Evolutionary conservation across 306 rosid genomes (phyloP).

Genomic region (Cicer arietinum): DNA sequence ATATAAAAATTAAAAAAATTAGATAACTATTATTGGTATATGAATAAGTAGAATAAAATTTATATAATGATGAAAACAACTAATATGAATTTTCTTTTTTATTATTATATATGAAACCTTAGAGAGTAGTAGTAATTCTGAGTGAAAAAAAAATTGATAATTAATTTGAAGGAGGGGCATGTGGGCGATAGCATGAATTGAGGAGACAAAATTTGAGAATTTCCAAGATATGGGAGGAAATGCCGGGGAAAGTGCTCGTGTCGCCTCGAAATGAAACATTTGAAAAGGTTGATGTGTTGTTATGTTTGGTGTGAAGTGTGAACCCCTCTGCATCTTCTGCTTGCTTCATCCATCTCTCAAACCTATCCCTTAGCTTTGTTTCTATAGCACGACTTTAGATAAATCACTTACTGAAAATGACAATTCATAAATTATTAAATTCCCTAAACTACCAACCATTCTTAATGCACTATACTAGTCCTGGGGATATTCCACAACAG

Average conservation of each 20-base stretch:
- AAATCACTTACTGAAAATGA: not conserved
- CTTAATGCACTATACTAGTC: too few relatives aligned
- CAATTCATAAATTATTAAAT: constrained; percentile 4
- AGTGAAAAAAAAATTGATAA: too few relatives aligned
- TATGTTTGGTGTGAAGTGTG: constrained; percentile 39
- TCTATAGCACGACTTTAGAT: constrained; percentile 29
- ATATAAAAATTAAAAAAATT: too few relatives aligned
- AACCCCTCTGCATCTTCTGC: not conserved
- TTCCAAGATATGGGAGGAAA: constrained; percentile 85
- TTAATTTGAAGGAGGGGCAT: constrained; percentile 10
- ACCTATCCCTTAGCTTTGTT: constrained; percentile 49
- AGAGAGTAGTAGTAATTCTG: too few relatives aligned
- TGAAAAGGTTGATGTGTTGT: constrained; percentile 55
- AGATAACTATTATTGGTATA: too few relatives aligned
- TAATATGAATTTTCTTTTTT: too few relatives aligned
- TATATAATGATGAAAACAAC: too few relatives aligned
- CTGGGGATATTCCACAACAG: too few relatives aligned
- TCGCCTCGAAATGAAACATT: constrained; percentile 86
- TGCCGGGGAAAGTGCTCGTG: constrained; percentile 99
- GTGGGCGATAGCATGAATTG: constrained; percentile 37
- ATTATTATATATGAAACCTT: too few relatives aligned
- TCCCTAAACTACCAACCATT: not conserved
- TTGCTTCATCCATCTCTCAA: constrained; percentile 21
- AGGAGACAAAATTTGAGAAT: constrained; percentile 59
- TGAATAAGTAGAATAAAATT: too few relatives aligned